These are phyloP conservation scores for Cenchrus americanus DNA, from an alignment of 176 grass and related monocot genomes.

Conservation along the genomic window DNA sequence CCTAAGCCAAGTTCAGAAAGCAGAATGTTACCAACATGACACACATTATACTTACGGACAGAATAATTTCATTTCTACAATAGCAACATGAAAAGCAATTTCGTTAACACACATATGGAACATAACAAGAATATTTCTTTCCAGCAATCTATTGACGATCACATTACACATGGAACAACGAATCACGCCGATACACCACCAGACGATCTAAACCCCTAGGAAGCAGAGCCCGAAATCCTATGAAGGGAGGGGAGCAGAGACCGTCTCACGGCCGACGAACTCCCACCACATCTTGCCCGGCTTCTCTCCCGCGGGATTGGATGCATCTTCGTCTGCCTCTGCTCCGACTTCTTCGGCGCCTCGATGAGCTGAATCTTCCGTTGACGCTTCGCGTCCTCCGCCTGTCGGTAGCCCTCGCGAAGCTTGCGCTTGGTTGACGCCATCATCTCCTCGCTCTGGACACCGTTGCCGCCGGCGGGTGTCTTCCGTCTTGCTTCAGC, in stretches of 20 bases:
- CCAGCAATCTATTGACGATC: too few relatives aligned
- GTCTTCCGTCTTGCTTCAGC: not conserved
- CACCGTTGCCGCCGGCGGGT: not conserved
- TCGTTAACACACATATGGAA: too few relatives aligned
- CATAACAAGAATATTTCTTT: too few relatives aligned
- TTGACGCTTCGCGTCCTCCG: not conserved
- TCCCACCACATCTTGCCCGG: too few relatives aligned
- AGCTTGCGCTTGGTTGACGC: slow-evolving; percentile 15
- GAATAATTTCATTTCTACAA: too few relatives aligned
- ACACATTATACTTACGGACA: too few relatives aligned
- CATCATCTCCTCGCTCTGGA: not conserved
- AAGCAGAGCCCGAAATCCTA: not conserved
- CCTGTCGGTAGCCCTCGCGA: not conserved
- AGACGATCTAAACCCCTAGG: too few relatives aligned
- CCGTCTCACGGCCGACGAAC: not conserved
- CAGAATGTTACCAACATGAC: too few relatives aligned
- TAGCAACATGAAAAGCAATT: too few relatives aligned
- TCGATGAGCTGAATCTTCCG: not conserved
- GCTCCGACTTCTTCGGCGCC: not conserved
- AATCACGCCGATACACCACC: too few relatives aligned
- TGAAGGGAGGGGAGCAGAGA: not conserved
- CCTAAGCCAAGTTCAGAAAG: too few relatives aligned
- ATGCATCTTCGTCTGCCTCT: not conserved
- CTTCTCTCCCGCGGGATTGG: not conserved
- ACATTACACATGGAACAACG: too few relatives aligned